phyloP scores from a whole-genome alignment of 2,329 filamentous ascomycete species.

The Lasiodiplodia sp. region DNA sequence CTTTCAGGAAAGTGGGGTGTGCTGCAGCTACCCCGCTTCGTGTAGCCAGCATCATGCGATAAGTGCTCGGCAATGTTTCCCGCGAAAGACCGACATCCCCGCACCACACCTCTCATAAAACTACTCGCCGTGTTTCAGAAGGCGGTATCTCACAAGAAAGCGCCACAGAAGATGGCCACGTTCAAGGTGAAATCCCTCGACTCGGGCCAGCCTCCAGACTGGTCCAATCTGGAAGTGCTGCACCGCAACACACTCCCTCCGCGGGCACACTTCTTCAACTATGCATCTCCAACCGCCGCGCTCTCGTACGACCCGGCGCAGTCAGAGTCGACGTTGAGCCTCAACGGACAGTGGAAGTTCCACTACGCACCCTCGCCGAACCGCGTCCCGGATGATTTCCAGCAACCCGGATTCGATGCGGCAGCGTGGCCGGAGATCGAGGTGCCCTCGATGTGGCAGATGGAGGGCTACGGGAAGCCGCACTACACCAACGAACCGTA shows the following conservation, averaged over 20 bases:
- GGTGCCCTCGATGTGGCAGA: conserved; percentile 74
- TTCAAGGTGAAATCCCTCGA: background rate
- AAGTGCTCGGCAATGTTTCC: background rate
- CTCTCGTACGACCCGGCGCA: conserved; percentile 49
- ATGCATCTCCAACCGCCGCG: conserved; percentile 58
- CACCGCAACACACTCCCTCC: conserved; percentile 67
- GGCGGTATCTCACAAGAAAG: background rate
- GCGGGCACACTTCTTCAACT: conserved; percentile 65
- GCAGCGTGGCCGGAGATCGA: conserved; percentile 60
- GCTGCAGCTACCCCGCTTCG: conserved; percentile 3
- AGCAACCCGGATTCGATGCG: conserved; percentile 43
- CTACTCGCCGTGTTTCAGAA: background rate
- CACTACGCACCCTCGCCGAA: conserved; percentile 46
- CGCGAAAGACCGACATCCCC: conserved; percentile 6
- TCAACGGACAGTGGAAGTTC: conserved; percentile 50
- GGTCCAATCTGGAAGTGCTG: conserved; percentile 67
- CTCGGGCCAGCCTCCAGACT: conserved; percentile 56
- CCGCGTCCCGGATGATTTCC: conserved; percentile 46
- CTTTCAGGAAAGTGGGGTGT: background rate
- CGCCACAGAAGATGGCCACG: background rate
- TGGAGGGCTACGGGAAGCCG: conserved; percentile 71
- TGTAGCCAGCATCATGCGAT: background rate
- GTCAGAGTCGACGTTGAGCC: conserved; percentile 41
- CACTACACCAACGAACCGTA: conserved; percentile 75
- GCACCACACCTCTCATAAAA: background rate